A percentile compares a stretch with the other conserved stretches of the same genome.
Evolutionary conservation across 1,139 yeast genomes (phyloP).

Genomic region (Pichia sp.): DNA sequence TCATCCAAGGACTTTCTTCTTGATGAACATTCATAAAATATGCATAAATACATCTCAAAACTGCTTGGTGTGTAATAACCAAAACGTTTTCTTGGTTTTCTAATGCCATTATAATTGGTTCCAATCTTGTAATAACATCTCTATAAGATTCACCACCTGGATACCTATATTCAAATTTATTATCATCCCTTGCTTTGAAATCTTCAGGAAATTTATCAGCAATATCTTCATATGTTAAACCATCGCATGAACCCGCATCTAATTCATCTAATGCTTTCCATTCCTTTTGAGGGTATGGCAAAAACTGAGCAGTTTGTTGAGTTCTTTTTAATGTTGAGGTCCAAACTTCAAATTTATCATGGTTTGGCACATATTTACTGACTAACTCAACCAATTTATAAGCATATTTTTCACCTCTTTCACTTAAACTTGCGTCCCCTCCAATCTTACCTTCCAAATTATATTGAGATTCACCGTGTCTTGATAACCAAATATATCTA

Average conservation of each 20-base stretch:
- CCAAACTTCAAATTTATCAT: slow-evolving; percentile 81
- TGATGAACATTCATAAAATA: slow-evolving; percentile 98
- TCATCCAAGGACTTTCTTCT: slow-evolving; percentile 98
- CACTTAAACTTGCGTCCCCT: slow-evolving; percentile 85
- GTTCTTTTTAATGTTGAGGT: slow-evolving; percentile 90
- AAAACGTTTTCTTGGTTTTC: slow-evolving; percentile 94
- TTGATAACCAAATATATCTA: slow-evolving; percentile 82
- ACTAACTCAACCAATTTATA: slow-evolving; percentile 75
- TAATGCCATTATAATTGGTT: slow-evolving; percentile 95
- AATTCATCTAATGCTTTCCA: slow-evolving; percentile 98
- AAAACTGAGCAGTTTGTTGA: slow-evolving; percentile 81
- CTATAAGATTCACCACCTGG: slow-evolving; percentile 97
- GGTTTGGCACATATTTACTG: slow-evolving; percentile 58
- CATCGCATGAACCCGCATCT: slow-evolving; percentile 98
- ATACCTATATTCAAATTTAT: slow-evolving; percentile 91
- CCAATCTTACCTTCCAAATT: slow-evolving; percentile 93
- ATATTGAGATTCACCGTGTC: slow-evolving; percentile 93
- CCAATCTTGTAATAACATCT: slow-evolving; percentile 88
- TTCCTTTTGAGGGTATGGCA: slow-evolving; percentile 76
- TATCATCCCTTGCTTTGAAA: slow-evolving; percentile 90
- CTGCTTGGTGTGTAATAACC: slow-evolving; percentile 97
- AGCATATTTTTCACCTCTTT: slow-evolving; percentile 84
- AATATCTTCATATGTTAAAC: slow-evolving; percentile 84
- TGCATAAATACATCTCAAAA: slow-evolving; percentile 90
- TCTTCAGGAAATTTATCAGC: slow-evolving; percentile 85